Percentiles rank a stretch among this genome's conserved stretches.
Evolutionary conservation across 192 early-diverging fungal species (phyloP).

Genomic region (Coemansia reversa): DNA sequence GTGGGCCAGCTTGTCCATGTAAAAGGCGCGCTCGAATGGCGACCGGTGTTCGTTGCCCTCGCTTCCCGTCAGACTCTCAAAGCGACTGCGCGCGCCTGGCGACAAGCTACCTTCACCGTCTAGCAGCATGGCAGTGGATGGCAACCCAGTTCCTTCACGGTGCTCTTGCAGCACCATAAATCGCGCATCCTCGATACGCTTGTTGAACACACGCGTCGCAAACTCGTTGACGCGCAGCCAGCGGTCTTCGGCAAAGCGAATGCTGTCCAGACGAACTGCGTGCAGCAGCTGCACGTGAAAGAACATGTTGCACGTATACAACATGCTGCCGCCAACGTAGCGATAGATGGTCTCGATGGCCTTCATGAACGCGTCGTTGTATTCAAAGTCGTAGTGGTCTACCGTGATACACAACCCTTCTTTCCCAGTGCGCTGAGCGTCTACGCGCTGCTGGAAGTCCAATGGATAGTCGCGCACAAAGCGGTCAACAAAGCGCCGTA

Average conservation of each 20-base stretch:
- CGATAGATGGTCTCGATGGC: conserved; percentile 35
- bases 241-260: conserved; percentile 25
- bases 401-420: conserved; percentile 31
- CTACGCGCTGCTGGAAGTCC: conserved; percentile 47
- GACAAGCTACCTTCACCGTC: conserved; percentile 4
- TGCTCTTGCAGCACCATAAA: conserved; percentile 38
- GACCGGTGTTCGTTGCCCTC: conserved; percentile 25
- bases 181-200: conserved; percentile 30
- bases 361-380: conserved; percentile 21
- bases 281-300: conserved; percentile 40
- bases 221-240: conserved; percentile 44
- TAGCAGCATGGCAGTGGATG: not conserved
- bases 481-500: conserved; percentile 31
- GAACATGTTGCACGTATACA: conserved; percentile 37
- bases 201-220: conserved; percentile 44
- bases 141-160: not conserved
- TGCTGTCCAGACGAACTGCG: conserved; percentile 15
- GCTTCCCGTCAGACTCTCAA: conserved; percentile 10
- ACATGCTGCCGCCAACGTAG: conserved; percentile 20
- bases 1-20: conserved; percentile 36
- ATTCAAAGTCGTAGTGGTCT: conserved; percentile 37
- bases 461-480: conserved; percentile 27
- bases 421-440: conserved; percentile 16
- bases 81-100: conserved; percentile 8
- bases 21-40: conserved; percentile 27